Base-by-base conservation (phyloP, 768 basidiomycete species). In the Mycena olivaceomarginata region DNA sequence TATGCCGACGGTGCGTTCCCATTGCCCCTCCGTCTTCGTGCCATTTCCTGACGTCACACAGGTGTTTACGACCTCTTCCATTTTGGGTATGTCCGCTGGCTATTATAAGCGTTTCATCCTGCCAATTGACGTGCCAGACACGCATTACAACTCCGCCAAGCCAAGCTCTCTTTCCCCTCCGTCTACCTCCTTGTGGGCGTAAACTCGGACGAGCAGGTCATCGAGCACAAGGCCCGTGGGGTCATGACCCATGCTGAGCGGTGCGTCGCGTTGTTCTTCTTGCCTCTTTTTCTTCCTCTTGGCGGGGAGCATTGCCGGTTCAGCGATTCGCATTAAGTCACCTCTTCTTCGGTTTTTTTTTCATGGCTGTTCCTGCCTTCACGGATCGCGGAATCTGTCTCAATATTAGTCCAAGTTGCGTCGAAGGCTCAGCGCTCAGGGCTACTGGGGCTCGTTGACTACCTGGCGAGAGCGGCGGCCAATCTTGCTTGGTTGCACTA, bases 21-120 rank as follows among this genome's bases (percentile, higher is more conserved):
- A 48, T 39, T 16, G 22, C 25, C 5, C 31, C 31, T 13, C 48
- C 18, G 13, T 71, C 67, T 31, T 56, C 68, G 60, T 65, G 43
- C 66, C 62, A 60, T 59, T n/a, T 69, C 67, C 70, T 46, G 70
- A 79, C 41, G 46, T 66, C 37, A 39, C n/a, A 82, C 81, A 96
- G 95, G 95, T 16, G 98, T 99, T 13, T 99, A 99, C 82, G 98
- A 99, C 86, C 90, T 99, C 68, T 98, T 99, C 86, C 98, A 99
- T 85, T 99, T 97, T 85, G 96, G 96, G 96, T 97, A 84, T 79
- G 91, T 59, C 56, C 9, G 12, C 13, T 67, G 46, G 60, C 72
- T 48, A 41, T 59, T 67, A n/a, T n/a, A 12, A 31, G 16, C 46
- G 5, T 3, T 79, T 72, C 39, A n/a, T 25, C 63, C 67, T 25